Conservation (phyloP, 768 basidiomycete species). For the Pleurotus pulmonarius region DNA sequence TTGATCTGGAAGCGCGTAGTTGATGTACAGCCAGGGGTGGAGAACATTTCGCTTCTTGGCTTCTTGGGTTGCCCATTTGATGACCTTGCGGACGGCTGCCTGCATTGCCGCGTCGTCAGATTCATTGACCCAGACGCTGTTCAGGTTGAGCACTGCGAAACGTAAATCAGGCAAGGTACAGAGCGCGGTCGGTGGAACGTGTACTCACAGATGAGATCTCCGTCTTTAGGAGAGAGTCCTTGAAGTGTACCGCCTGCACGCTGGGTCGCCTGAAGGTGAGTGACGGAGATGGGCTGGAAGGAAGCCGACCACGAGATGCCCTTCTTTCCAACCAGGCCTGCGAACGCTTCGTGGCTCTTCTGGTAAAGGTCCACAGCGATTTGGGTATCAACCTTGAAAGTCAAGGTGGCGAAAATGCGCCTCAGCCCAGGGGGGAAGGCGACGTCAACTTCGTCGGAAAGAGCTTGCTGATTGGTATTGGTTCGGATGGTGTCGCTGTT, state of each 20-base stretch:
- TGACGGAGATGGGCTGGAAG: slow-evolving; percentile 3
- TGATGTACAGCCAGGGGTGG: slow-evolving; percentile 9
- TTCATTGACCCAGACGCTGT: slow-evolving; percentile 9
- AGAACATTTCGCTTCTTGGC: slow-evolving; percentile 7
- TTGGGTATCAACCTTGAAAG: slow-evolving; percentile 1
- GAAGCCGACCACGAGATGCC: slow-evolving; percentile 1
- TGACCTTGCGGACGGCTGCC: not conserved
- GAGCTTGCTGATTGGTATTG: slow-evolving; percentile 2
- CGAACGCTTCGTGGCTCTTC: slow-evolving; percentile 1
- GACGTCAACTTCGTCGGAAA: slow-evolving; percentile 5
- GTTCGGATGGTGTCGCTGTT: not conserved
- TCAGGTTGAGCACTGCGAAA: not conserved
- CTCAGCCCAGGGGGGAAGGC: slow-evolving; percentile 1
- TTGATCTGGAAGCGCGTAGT: slow-evolving; percentile 7
- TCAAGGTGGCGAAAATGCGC: slow-evolving; percentile 6
- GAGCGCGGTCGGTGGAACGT: not conserved
- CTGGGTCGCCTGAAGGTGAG: slow-evolving; percentile 1
- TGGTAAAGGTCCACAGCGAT: slow-evolving; percentile 2
- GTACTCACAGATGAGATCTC: slow-evolving; percentile 11
- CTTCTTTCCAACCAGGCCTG: not conserved
- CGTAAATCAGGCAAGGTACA: not conserved
- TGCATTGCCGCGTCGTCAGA: slow-evolving; percentile 9
- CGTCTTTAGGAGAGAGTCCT: slow-evolving; percentile 7
- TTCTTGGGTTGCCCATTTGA: slow-evolving; percentile 4
- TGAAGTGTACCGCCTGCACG: slow-evolving; percentile 8